Evolutionary conservation across 2,329 filamentous ascomycete species (phyloP), one percentile per base, ranked within the genome.

Genomic region (Cladosporium sp.): DNA sequence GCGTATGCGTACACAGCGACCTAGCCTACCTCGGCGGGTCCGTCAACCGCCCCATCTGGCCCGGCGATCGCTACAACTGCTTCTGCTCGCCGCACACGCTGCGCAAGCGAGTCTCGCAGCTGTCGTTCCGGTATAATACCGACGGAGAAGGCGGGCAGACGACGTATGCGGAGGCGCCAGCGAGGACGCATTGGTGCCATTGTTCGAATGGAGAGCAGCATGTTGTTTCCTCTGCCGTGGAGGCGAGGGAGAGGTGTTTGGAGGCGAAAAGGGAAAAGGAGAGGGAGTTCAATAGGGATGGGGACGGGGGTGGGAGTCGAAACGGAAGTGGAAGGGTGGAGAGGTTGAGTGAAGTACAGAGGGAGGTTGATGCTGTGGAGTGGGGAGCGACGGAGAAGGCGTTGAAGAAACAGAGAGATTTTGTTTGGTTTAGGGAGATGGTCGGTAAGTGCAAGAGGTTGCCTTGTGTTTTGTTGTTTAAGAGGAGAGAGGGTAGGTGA

Each of bases 361-460:
- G n/a, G 22, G 50, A 52, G 28, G 34, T 50, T n/a, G 28, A 36
- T n/a, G 28, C 9, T 50, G 25, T 55, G 22, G 38, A 42, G 51
- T 36, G 38, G 51, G 22, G 17, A 20, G 51, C 9, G 28, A 36
- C 22, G 51, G 25, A 42, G 25, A 43, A 34, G 25, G 51, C 51
- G 25, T 17, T 55, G 38, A 22, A 30, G 51, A 55, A 43, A 25
- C 51, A 43, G 25, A 55, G 17, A 38, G 51, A 55, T 25, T 45
- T 39, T 36, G 20, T 38, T 8, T 38, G 51, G 38, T 36, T 55
- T n/a, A 36, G 51, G 22, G 22, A 47, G 38, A 43, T 25, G n/a
- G 8, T 34, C 9, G 20, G 38, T 15, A 43, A n/a, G 38, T 55
- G 30, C 9, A 34, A 2, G 30, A 3, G 30, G 38, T n/a, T 40